phyloP scores from a whole-genome alignment of 2,329 filamentous ascomycete species.

The Aureobasidium sp. region DNA sequence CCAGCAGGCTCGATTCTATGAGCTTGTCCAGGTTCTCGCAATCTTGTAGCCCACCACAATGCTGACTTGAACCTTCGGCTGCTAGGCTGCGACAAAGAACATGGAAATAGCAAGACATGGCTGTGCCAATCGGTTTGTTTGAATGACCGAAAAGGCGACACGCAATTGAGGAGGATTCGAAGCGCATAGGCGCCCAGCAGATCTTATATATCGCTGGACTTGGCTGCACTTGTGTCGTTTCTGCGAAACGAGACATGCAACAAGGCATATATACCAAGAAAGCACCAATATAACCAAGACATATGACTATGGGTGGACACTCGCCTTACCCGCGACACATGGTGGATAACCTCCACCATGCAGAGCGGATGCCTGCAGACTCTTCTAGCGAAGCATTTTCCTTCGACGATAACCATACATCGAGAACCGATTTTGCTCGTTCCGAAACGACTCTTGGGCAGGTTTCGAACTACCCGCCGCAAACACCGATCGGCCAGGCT shows the following conservation, averaged over 20 bases:
- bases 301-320: background rate
- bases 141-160: background rate
- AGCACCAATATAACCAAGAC: background rate
- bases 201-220: background rate
- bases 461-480: background rate
- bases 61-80: background rate
- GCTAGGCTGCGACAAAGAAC: background rate
- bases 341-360: background rate
- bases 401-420: background rate
- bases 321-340: background rate
- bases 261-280: background rate
- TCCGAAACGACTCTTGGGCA: conserved; percentile 8
- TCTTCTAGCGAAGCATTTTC: background rate
- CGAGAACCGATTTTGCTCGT: background rate
- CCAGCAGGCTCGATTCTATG: background rate
- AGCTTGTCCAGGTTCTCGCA: background rate
- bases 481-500: conserved; percentile 8
- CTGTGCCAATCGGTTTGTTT: background rate
- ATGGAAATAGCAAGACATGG: background rate
- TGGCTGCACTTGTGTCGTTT: background rate
- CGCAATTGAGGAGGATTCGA: background rate
- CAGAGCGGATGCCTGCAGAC: background rate
- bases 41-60: background rate
- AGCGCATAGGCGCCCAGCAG: background rate
- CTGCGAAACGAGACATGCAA: background rate